Evolutionary conservation across 345 rosid species (phyloP), one percentile per base, ranked within the genome.

Genomic region (Draba incana): DNA sequence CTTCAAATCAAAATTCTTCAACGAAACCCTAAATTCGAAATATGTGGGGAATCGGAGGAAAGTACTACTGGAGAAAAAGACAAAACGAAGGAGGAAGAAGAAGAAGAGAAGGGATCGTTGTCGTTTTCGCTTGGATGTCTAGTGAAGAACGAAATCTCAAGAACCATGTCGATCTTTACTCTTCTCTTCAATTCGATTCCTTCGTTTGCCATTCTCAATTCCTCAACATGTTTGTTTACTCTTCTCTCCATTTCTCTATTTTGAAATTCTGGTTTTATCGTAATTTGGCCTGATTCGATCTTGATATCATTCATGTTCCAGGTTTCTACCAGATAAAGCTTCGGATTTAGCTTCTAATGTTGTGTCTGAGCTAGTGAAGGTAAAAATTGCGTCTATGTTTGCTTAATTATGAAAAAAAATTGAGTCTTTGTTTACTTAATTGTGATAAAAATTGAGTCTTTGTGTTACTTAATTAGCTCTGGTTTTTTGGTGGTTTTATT

Each of bases 321-420:
- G 98, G 95, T 90, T 90, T 75, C 80, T 90, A 48, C 92, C 98
- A 3, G 91, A 88, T 2, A 90, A 83, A 80, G 95, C 97, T 68
- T 79, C 80, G 65, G 69, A 76, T 58, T 72, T 90, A 66, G 97
- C 96, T 33, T 77, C 75, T 59, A 76, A 81, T 55, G 37, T 88
- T 74, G 85, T 90, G 35, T 84, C 76, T 47, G 84, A 78, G 75
- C 85, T 90, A 76, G 77, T 87, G 44, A 78, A 79, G 94, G 96
- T 89, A n/a, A 48, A 79, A 51, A 77, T 27, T 27, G 35, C 0
- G 35, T 4, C 7, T 6, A 1, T 55, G 50, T 15, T 37, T 14
- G 57, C 10, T 37, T 56, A 51, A 28, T 28, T 28, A 4, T 28
- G 31, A 3, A 33, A 1, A 10, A 69, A 38, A 48, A 12, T 58